Evolutionary conservation across 176 grass and related monocot genomes (phyloP), one percentile per base, ranked within the genome.

Genomic region (Chloris gayana): DNA sequence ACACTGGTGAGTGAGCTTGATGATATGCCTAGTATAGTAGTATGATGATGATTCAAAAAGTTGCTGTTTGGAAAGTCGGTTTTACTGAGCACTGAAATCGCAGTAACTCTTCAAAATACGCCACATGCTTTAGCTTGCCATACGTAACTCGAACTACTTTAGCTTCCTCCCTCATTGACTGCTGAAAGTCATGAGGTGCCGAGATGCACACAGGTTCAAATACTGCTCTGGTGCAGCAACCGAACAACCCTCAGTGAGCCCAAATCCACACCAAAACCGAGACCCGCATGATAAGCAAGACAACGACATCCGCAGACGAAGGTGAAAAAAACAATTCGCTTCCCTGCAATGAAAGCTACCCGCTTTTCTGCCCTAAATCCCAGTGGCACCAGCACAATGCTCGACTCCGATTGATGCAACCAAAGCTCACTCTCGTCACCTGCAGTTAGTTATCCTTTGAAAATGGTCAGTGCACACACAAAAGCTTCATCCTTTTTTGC

Each of bases 1-100:
- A 27, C 21, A 21, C 27, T 65, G 18, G 1, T 78, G 47, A 78
- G 62, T 78, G 62, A 67, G 49, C 62, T 78, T 33, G 30, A 64
- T 0, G 21, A 3, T 33, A 17, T 65, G 60, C 75, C 75, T 33
- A 34, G 59, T 17, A 42, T 61, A 24, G n/a, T 25, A n/a, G n/a
- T 37, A 37, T 44, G 41, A 44, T 44, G 41, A 11, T 12, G 8
- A 13, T 44, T 12, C 41, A 44, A 37, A 37, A 37, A 5, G 4
- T 77, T 31, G 41, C 9, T 44, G 12, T 26, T 26, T 60, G 9
- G 57, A 27, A 27, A 27, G 4, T 13, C 2, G 11, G 10, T 27
- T 27, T 21, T 56, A n/a, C 51, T 56, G 19, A 56, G 46, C 14
- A 49, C 14, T 49, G 51, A 54, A 2, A 59, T 59, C 24, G 56